Base-by-base conservation (phyloP, 2,329 filamentous ascomycete species). In the Xylaria sp. region DNA sequence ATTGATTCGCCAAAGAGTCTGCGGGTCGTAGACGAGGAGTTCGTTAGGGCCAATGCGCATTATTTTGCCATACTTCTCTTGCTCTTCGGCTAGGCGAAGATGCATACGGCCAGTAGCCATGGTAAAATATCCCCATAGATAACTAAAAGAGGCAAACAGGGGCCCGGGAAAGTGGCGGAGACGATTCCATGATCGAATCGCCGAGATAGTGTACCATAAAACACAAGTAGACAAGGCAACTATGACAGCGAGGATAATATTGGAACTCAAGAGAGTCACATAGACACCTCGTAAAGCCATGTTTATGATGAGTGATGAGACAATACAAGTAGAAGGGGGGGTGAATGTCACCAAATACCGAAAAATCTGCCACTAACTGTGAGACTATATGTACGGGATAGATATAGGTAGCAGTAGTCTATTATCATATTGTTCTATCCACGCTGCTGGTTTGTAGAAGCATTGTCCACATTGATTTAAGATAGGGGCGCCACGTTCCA, bases 1-100 rank as follows among this genome's bases (percentile, higher is more conserved):
- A 63, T 77, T 79, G 49, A 78, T 77, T 3, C 73, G 70, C 70
- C 71, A 73, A 2, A 78, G 33, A 7, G 69, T 73, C 15, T 78
- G 73, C 3, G 77, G 66, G 33, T 78, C 75, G 52, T 70, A 74
- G 7, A 76, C 36, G 23, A 77, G 62, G 7, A 79, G 64, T 43
- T 74, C 72, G 54, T 75, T 76, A 12, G 77, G 77, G 0, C 76
- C 74, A n/a, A 79, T 75, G 15, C 77, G 75, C 55, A 75, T 61
- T 12, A 76, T 60, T 13, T 74, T 75, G 2, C 76, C 77, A 36
- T 78, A 77, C 20, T 75, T 74, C 15, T 72, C 36, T n/a, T 77
- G 70, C 20, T 75, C 71, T 9, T 68, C 33, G 9, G 64, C 55
- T 3, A 78, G 63, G 7, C 62, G 69, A 28, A 61, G 63, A 59